These are phyloP conservation scores for Chalciporus chontae DNA, from an alignment of 768 basidiomycete genomes.

Conservation along the genomic window DNA sequence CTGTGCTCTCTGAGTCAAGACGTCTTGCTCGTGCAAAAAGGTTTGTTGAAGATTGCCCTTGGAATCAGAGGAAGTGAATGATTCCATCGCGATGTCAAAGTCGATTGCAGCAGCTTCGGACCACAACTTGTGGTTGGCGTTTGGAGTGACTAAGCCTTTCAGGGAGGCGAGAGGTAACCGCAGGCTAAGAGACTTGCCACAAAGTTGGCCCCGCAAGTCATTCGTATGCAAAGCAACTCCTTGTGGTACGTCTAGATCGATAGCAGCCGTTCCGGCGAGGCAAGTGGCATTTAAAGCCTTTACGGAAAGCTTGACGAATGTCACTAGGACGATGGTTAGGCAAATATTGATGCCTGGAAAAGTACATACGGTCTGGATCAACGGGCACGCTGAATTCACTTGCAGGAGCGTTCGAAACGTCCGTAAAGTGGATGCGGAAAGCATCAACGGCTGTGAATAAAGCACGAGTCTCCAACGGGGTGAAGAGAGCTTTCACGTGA, in stretches of 20 bases:
- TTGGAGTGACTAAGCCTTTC: conserved; percentile 48
- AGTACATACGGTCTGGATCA: conserved; percentile 73
- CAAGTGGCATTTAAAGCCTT: conserved; percentile 54
- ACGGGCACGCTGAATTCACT: conserved; percentile 53
- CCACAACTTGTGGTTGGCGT: conserved; percentile 49
- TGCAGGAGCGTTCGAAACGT: conserved; percentile 79
- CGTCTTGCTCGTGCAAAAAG: conserved; percentile 73
- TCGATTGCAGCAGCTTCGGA: conserved; percentile 56
- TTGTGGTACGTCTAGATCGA: conserved; percentile 50
- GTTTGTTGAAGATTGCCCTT: conserved; percentile 52
- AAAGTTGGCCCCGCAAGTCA: conserved; percentile 65
- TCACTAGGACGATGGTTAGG: conserved; percentile 49
- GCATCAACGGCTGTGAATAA: conserved; percentile 51
- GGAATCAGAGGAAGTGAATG: conserved; percentile 61
- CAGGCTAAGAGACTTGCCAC: conserved; percentile 61
- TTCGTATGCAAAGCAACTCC: conserved; percentile 72
- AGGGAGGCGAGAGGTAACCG: conserved; percentile 48
- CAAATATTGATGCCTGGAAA: neutral
- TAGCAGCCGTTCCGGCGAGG: conserved; percentile 48
- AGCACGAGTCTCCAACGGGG: conserved; percentile 49
- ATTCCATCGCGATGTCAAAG: conserved; percentile 59
- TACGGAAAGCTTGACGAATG: conserved; percentile 72
- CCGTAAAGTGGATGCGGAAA: conserved; percentile 69
- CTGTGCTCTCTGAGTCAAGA: conserved; percentile 57
- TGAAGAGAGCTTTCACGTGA: conserved; percentile 50